Base-by-base conservation (phyloP, 2,329 filamentous ascomycete species). In the Phyllosticta ampelicida region DNA sequence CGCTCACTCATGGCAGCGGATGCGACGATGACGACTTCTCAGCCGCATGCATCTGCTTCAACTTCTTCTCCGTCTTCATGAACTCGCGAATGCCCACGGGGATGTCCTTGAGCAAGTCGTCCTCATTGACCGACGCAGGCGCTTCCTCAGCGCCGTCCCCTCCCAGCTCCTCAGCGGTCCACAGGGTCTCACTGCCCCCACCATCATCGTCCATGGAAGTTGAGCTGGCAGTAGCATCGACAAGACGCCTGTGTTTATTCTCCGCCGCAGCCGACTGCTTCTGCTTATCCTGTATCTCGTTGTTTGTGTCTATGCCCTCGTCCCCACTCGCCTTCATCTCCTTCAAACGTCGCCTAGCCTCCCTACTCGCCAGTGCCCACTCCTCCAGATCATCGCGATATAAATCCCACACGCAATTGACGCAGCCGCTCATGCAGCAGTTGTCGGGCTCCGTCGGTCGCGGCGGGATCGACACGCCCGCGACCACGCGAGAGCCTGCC, bases 371-470 rank as follows among this genome's bases (percentile, higher is more conserved):
- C 13, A 77, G 75, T 3, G 85, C 86, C 89, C 90, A 97, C 60
- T 89, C 87, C 71, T 97, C 91, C 73, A 97, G 80, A 55, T 97
- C 94, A 64, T 99, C 92, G 9, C 91, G 81, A 72, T 86, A 97
- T 56, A 84, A 78, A 66, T 96, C 91, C 91, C 91, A 97, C 2
- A 97, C 94, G 71, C 94, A 99, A 71, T 97, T 91, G 53, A 96
- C 92, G 70, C 94, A 99, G 2, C 94, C 94, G 68, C 89, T 94
- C 94, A 99, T 99, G 74, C 94, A 99, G 79, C 94, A 99, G 69
- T 99, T 96, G 67, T 97, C 94, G 3, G 94, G 94, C 73, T 99
- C 92, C 53, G 84, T 80, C 1, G 94, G 94, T 53, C 82, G 82
- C 0, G 90, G 91, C 1, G 94, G 94, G 4, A 97, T 86, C 18